Evolutionary conservation across 768 basidiomycete species (phyloP), one percentile per base, ranked within the genome.

Genomic region (Hygrophorus russula): DNA sequence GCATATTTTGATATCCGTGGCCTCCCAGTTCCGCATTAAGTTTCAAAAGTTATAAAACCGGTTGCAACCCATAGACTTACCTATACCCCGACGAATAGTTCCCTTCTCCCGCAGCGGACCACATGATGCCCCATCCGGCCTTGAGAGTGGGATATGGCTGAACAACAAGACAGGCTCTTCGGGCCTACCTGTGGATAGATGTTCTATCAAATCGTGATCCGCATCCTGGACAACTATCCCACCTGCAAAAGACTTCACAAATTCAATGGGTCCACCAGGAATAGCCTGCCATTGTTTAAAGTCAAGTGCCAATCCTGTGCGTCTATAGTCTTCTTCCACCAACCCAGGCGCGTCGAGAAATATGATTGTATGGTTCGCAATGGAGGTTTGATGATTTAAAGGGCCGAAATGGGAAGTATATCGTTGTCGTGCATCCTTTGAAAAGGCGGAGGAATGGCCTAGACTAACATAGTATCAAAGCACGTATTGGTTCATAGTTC

Each of bases 71-170:
- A 7, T 7, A 24, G 24, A 24, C 24, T 24, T 3, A 24, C 24
- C 90, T 9, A 69, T 66, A 1, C 85, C 90, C 45, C 78, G 76
- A 10, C 71, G 71, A 54, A 96, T 83, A 11, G 70, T 71, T 1
- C 83, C 81, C 30, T 66, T 69, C 60, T 96, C 91, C 36, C 91
- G 74, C 15, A 77, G 58, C 0, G 81, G 79, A 9, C 93, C 92
- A 57, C 93, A 97, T 14, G 64, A 53, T 2, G 80, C 68, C 4
- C 70, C 70, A 33, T 77, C 74, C 3, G 80, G 74, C 32, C 93
- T 72, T 35, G 75, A 76, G 7, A 97, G 73, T 13, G 93, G 93
- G 34, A 96, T 89, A 57, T 97, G 93, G 2, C 76, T 82, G 46
- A 96, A 75, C 20, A 94, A 65, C 15, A 93, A 65, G n/a, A 73